Percentiles rank a stretch among this genome's conserved stretches.
These are phyloP conservation scores for Rhizopogon rudus DNA, from an alignment of 768 basidiomycete genomes.

Conservation along the genomic window DNA sequence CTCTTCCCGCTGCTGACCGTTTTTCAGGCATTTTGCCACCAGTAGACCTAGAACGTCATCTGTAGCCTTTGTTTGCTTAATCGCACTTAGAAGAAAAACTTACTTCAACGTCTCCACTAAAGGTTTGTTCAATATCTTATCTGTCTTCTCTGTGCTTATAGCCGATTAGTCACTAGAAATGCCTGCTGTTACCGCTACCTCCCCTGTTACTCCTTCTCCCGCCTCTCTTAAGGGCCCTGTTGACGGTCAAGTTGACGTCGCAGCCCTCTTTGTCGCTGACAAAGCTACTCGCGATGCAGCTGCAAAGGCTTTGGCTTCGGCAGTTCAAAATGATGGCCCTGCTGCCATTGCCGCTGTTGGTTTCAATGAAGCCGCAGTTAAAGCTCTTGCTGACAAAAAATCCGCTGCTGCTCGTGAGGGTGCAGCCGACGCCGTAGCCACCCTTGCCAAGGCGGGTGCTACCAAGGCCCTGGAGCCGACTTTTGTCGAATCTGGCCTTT, in stretches of 20 bases:
- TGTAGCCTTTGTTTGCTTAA: conserved; percentile 46
- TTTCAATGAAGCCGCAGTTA: conserved; percentile 69
- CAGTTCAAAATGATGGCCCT: conserved; percentile 82
- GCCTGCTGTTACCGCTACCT: conserved; percentile 73
- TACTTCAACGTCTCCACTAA: conserved; percentile 31
- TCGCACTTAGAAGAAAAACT: conserved; percentile 26
- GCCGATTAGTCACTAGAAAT: conserved; percentile 54
- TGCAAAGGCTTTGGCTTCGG: conserved; percentile 61
- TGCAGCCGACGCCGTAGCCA: conserved; percentile 67
- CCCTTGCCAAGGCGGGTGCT: conserved; percentile 65
- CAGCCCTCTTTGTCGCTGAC: conserved; percentile 80
- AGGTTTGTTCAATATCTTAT: conserved; percentile 31
- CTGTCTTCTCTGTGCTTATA: conserved; percentile 6
- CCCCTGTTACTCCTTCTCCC: conserved; percentile 52
- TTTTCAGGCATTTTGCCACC: conserved; percentile 33
- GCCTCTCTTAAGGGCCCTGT: conserved; percentile 70
- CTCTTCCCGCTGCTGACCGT: conserved; percentile 5
- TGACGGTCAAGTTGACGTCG: conserved; percentile 62
- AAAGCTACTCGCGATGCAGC: conserved; percentile 76
- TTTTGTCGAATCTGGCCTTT: conserved; percentile 84
- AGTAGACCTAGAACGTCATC: conserved; percentile 62
- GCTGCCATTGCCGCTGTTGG: conserved; percentile 63
- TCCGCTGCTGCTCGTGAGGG: conserved; percentile 88
- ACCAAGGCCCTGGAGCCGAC: conserved; percentile 82
- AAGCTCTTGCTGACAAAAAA: conserved; percentile 94